These are phyloP conservation scores for Chaetoceros tenuissimus DNA, from an alignment of 108 stramenopile genomes.

Conservation along the genomic window DNA sequence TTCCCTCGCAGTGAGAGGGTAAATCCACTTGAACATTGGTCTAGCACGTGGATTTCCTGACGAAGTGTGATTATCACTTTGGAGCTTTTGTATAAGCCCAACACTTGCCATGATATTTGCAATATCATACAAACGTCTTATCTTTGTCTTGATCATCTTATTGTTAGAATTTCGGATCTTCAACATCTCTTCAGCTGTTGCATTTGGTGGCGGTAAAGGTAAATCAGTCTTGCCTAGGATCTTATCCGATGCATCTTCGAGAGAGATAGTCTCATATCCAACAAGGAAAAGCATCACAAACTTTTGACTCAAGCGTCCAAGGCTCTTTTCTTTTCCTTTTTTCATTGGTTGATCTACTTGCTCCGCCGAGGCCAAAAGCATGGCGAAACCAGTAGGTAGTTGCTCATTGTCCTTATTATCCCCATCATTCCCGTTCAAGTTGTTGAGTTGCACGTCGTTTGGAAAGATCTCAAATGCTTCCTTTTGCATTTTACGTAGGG, in stretches of 20 bases:
- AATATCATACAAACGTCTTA: slow-evolving; percentile 93
- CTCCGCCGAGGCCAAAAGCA: slow-evolving; percentile 1
- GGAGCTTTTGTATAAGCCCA: slow-evolving; percentile 70
- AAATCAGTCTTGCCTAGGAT: slow-evolving; percentile 47
- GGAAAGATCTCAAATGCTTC: slow-evolving; percentile 44
- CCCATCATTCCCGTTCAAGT: not conserved
- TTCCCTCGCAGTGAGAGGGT: slow-evolving; percentile 28
- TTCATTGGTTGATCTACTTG: not conserved
- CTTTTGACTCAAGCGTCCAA: slow-evolving; percentile 69
- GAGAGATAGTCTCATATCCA: slow-evolving; percentile 39
- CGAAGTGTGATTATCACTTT: slow-evolving; percentile 23
- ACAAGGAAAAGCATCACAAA: slow-evolving; percentile 83
- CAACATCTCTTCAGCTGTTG: slow-evolving; percentile 4
- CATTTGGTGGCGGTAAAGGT: slow-evolving; percentile 1
- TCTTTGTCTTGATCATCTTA: slow-evolving; percentile 78
- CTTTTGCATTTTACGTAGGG: slow-evolving; percentile 59
- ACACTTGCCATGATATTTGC: slow-evolving; percentile 82
- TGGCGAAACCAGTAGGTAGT: not conserved
- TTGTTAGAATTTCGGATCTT: slow-evolving; percentile 7
- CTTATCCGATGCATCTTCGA: slow-evolving; percentile 67
- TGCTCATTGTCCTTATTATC: not conserved
- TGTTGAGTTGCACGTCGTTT: not conserved
- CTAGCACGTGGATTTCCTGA: not conserved
- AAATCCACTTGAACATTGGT: slow-evolving; percentile 56
- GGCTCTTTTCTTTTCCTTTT: slow-evolving; percentile 37